Evolutionary conservation across 805 yeast species (phyloP).

Genomic region (Cyberlindnera veronae): DNA sequence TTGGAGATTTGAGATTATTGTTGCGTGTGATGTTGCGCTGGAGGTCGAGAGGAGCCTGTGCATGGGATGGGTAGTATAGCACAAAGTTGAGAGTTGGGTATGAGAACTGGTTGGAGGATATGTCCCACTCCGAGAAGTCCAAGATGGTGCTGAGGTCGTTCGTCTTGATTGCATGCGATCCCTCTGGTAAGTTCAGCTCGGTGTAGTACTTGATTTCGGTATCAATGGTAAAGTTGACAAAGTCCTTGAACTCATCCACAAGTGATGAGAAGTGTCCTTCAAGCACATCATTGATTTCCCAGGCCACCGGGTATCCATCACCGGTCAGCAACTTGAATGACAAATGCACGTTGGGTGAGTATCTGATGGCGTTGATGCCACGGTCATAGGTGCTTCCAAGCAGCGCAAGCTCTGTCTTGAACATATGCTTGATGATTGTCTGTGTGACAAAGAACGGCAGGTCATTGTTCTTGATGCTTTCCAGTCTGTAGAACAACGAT

Average conservation of each 20-base stretch:
- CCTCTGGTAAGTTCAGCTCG: conserved; percentile 31
- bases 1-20: conserved; percentile 25
- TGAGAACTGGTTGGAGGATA: conserved; percentile 48
- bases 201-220: conserved; percentile 69
- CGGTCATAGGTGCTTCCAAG: conserved; percentile 22
- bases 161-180: conserved; percentile 34
- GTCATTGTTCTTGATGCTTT: conserved; percentile 50
- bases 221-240: conserved; percentile 72
- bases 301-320: conserved; percentile 57
- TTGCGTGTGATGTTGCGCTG: neutral
- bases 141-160: conserved; percentile 70
- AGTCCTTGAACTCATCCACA: conserved; percentile 45
- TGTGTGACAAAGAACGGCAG: conserved; percentile 62
- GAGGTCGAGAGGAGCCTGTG: conserved; percentile 45
- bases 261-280: conserved; percentile 52
- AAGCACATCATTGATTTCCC: conserved; percentile 67
- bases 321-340: conserved; percentile 74
- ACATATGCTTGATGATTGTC: conserved; percentile 43
- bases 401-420: conserved; percentile 37
- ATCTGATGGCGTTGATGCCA: conserved; percentile 31
- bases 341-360: conserved; percentile 65
- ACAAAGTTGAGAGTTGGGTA: conserved; percentile 72
- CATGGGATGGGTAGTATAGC: conserved; percentile 55
- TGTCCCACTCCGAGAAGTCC: conserved; percentile 84
- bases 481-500: conserved; percentile 38